Conservation (phyloP, 257 asterid genomes). For the Primulina eburnea region DNA sequence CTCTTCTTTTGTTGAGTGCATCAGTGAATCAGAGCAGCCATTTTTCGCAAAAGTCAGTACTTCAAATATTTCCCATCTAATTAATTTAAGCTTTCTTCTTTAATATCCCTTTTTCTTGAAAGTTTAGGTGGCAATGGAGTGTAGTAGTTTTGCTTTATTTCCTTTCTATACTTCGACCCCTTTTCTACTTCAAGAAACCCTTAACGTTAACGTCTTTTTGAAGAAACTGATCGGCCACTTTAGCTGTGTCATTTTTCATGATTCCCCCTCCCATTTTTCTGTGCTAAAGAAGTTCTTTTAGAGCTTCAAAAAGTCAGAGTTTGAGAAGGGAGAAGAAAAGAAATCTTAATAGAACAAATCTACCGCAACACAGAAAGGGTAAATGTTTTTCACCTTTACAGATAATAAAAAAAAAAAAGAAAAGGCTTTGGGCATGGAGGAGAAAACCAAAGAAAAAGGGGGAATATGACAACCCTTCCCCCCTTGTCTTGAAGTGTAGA, state of each 20-base stretch:
- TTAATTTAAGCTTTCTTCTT: constrained; percentile 10
- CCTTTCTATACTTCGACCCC: not conserved
- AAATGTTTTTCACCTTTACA: constrained; percentile 27
- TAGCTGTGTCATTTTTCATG: constrained; percentile 4
- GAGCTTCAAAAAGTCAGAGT: constrained; percentile 15
- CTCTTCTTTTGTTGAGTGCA: constrained; percentile 22
- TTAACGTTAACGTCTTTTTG: not conserved
- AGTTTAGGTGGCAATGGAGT: constrained; percentile 1
- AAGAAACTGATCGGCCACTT: constrained; percentile 8
- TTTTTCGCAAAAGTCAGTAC: constrained; percentile 25
- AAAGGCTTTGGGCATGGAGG: constrained; percentile 22
- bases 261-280: constrained; percentile 7
- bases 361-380: constrained; percentile 22
- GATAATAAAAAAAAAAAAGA: constrained; percentile 4
- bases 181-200: constrained; percentile 7
- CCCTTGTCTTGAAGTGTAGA: constrained; percentile 33
- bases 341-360: constrained; percentile 20
- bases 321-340: constrained; percentile 8
- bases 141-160: not conserved
- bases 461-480: constrained; percentile 27
- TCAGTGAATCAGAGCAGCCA: constrained; percentile 48
- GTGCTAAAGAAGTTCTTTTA: constrained; percentile 10
- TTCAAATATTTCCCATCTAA: constrained; percentile 33
- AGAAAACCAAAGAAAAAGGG: constrained; percentile 1
- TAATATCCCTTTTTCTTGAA: constrained; percentile 22